A percentile compares a stretch with the other conserved stretches of the same genome.
Evolutionary conservation across 2,329 filamentous ascomycete genomes (phyloP).

Genomic region (Trichoderma polysporum): DNA sequence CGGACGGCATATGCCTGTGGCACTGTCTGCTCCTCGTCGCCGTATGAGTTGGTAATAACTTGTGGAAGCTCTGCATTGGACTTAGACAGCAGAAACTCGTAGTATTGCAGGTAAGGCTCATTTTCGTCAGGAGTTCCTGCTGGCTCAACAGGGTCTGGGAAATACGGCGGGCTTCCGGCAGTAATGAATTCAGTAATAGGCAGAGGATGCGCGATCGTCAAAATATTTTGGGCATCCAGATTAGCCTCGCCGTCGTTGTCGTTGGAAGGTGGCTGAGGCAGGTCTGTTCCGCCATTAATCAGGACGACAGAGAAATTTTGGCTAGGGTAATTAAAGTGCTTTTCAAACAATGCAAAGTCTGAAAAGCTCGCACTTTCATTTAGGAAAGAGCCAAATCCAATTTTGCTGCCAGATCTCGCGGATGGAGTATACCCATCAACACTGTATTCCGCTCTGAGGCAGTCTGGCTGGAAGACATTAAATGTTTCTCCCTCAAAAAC

Average conservation of each 20-base stretch:
- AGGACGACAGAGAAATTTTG: conserved; percentile 19
- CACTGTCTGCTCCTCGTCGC: conserved; percentile 57
- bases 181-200: conserved; percentile 20
- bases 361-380: conserved; percentile 18
- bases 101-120: conserved; percentile 57
- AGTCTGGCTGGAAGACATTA: conserved; percentile 18
- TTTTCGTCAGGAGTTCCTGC: conserved; percentile 35
- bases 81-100: conserved; percentile 49
- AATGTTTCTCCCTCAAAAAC: background rate
- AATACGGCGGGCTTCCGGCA: conserved; percentile 3
- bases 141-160: conserved; percentile 1
- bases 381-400: conserved; percentile 22
- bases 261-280: background rate
- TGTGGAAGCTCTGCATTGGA: conserved; percentile 50
- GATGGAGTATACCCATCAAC: conserved; percentile 22
- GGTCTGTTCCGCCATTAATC: conserved; percentile 13
- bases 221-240: conserved; percentile 22
- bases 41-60: conserved; percentile 58
- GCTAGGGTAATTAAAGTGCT: background rate
- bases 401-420: conserved; percentile 10
- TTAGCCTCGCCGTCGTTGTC: conserved; percentile 22
- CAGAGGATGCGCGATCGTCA: conserved; percentile 19
- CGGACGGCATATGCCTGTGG: conserved; percentile 50
- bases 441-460: conserved; percentile 20
- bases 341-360: conserved; percentile 17